A percentile compares a stretch with the other conserved stretches of the same genome.
Evolutionary conservation across 1,284 basidiomycete species (phyloP).

Genomic region (Volvariella surrecta): DNA sequence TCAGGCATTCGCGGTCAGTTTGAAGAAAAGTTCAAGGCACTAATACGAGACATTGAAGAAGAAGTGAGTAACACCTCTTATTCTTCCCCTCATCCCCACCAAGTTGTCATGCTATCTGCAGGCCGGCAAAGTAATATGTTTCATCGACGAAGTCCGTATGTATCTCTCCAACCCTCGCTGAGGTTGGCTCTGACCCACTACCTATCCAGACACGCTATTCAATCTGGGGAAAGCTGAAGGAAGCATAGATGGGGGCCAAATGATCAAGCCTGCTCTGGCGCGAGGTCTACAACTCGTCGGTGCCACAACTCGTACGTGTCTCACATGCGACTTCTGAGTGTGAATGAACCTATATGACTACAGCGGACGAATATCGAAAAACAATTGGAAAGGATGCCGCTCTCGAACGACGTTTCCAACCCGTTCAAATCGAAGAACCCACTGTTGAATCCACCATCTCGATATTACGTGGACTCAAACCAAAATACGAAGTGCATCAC

Average conservation of each 20-base stretch:
- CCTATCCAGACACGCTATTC: constrained; percentile 57
- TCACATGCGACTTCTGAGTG: no score
- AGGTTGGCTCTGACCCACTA: background rate
- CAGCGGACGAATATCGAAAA: constrained; percentile 85
- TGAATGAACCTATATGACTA: constrained; percentile 3
- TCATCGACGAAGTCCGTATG: constrained; percentile 88
- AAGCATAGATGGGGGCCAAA: constrained; percentile 85
- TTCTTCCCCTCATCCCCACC: background rate
- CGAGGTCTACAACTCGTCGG: constrained; percentile 82
- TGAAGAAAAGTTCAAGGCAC: constrained; percentile 86
- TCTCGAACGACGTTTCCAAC: constrained; percentile 85
- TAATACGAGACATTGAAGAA: constrained; percentile 83
- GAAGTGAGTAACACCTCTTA: constrained; percentile 56
- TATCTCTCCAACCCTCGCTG: constrained; percentile 13
- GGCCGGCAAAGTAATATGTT: constrained; percentile 73
- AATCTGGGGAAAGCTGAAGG: constrained; percentile 90
- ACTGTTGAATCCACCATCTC: constrained; percentile 82
- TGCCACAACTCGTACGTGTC: constrained; percentile 75
- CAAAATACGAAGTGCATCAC: constrained; percentile 84
- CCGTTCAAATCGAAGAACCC: constrained; percentile 83
- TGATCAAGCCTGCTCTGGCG: constrained; percentile 86
- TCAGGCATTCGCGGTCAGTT: constrained; percentile 88
- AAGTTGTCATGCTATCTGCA: constrained; percentile 14
- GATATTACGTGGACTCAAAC: constrained; percentile 82
- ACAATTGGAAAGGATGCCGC: constrained; percentile 91